Conservation (phyloP, 495 filamentous ascomycete genomes). For the Xylaria acuta region DNA sequence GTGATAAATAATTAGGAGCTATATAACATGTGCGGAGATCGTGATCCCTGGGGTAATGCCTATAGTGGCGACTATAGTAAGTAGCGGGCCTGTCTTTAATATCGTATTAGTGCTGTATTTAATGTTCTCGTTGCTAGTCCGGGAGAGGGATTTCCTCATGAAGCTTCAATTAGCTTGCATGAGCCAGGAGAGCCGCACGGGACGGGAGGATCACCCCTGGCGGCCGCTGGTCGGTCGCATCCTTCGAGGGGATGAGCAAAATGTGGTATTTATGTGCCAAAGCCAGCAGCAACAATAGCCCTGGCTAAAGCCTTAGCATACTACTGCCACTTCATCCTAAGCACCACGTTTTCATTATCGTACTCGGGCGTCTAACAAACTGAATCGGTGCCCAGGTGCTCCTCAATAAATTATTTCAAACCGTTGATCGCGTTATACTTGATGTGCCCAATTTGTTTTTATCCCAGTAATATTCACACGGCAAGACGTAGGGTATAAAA, state of each 20-base stretch:
- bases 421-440: neutral
- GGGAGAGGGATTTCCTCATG: neutral
- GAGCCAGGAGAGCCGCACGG: neutral
- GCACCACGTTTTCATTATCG: neutral
- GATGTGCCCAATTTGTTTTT: neutral
- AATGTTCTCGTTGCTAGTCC: neutral
- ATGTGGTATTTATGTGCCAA: neutral
- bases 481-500: neutral
- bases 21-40: no score
- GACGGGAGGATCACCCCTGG: neutral
- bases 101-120: neutral
- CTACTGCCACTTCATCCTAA: no score
- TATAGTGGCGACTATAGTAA: neutral
- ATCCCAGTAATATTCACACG: neutral
- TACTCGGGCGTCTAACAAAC: no score
- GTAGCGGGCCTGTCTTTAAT: neutral
- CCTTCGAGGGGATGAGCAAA: neutral
- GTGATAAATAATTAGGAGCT: neutral
- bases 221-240: neutral
- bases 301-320: no score
- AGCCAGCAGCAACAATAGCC: no score
- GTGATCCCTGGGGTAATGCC: no score
- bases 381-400: neutral
- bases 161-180: neutral
- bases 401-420: neutral